phyloP scores from a whole-genome alignment of 257 asterid genomes.

The Nicotiana tabacum region DNA sequence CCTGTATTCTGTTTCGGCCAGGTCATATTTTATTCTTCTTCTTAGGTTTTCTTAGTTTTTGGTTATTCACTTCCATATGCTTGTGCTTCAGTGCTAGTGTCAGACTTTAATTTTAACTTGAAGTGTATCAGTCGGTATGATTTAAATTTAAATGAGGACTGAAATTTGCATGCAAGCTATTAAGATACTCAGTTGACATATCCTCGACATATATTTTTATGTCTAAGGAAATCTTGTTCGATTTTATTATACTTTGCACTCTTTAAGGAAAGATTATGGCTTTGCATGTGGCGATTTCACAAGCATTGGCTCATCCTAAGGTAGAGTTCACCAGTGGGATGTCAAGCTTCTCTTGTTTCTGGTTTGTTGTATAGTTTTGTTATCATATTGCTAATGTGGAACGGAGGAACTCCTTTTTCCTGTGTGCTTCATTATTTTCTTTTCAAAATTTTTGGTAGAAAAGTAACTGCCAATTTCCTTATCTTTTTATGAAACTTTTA shows the following conservation, averaged over 20 bases:
- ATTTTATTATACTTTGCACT: background rate
- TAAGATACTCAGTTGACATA: too few species aligned
- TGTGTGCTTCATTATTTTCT: background rate
- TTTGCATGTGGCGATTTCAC: background rate
- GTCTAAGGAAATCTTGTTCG: background rate
- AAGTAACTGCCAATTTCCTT: background rate
- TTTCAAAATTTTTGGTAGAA: background rate
- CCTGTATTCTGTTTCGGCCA: slow-evolving; percentile 99
- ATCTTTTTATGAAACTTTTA: background rate
- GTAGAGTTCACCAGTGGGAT: background rate
- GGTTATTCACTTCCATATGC: background rate
- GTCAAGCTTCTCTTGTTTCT: background rate
- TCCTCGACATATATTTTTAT: background rate
- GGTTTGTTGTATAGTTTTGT: background rate
- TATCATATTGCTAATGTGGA: background rate
- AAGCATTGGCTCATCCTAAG: background rate
- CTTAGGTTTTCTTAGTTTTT: background rate
- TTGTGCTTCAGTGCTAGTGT: background rate
- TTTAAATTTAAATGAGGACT: background rate
- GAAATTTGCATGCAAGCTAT: background rate
- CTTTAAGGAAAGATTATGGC: background rate
- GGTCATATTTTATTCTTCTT: slow-evolving; percentile 35
- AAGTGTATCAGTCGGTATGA: background rate
- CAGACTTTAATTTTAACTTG: background rate
- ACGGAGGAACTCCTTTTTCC: background rate